These are phyloP conservation scores for Zoysia matrella DNA, from an alignment of 202 grass and related monocot genomes.

Conservation along the genomic window DNA sequence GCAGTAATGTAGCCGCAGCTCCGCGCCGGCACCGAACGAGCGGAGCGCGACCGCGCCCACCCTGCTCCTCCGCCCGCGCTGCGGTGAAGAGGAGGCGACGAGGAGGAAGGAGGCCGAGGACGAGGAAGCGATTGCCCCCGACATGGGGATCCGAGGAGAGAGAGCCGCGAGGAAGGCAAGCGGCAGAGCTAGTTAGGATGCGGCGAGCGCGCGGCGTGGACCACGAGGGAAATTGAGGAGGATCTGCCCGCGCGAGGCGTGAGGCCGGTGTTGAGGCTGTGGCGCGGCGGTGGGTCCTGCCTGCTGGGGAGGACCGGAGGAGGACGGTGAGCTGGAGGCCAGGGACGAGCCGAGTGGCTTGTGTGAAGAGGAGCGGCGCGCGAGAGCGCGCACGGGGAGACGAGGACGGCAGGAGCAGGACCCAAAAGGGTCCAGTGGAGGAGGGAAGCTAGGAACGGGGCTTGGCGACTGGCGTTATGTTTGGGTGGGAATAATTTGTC, in stretches of 20 bases:
- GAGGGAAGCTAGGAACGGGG: neutral
- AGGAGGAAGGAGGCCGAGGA: conserved; percentile 42
- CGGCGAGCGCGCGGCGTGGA: conserved; percentile 11
- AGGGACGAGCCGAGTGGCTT: conserved; percentile 20
- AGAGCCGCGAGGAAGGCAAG: neutral
- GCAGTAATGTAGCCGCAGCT: conserved; percentile 42
- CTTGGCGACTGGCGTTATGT: neutral
- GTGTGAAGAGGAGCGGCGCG: conserved; percentile 2
- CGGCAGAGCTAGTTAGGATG: neutral
- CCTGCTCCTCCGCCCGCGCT: conserved; percentile 25
- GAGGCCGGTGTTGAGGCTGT: conserved; percentile 20
- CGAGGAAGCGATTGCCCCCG: conserved; percentile 41
- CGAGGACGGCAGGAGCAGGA: neutral
- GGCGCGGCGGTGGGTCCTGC: neutral
- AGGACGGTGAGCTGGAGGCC: conserved; percentile 29
- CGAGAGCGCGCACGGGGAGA: neutral
- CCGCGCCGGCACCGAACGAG: conserved; percentile 12
- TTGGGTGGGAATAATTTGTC: neutral
- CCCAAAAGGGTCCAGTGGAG: neutral
- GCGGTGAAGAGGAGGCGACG: conserved; percentile 28
- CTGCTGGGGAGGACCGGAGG: neutral
- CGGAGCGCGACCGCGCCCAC: conserved; percentile 14
- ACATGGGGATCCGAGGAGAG: conserved; percentile 31
- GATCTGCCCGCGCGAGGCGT: conserved; percentile 23
- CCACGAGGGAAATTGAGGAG: conserved; percentile 46